These are phyloP conservation scores for Fusarium sarcochroum DNA, from an alignment of 2,329 filamentous ascomycete genomes.

Conservation along the genomic window DNA sequence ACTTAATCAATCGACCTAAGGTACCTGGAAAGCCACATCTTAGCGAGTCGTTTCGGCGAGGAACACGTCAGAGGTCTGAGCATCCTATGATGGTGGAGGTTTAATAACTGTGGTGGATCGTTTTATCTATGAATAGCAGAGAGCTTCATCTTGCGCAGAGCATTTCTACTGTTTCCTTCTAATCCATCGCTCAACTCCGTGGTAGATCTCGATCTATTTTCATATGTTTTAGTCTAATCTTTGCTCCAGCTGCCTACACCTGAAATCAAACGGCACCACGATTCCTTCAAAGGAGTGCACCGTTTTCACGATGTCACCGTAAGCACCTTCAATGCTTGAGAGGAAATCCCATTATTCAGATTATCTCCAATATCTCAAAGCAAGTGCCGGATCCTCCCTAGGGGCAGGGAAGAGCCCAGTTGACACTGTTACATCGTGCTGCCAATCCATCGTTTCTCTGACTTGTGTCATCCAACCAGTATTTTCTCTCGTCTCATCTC, in stretches of 20 bases:
- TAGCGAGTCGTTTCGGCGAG: constrained; percentile 28
- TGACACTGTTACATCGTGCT: constrained; percentile 42
- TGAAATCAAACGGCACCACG: constrained; percentile 24
- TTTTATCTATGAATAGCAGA: constrained; percentile 33
- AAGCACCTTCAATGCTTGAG: neutral
- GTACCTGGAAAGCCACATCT: constrained; percentile 19
- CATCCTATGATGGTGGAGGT: constrained; percentile 12
- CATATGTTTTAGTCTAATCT: constrained; percentile 11
- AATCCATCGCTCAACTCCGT: constrained; percentile 8
- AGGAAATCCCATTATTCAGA: constrained; percentile 8
- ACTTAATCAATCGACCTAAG: constrained; percentile 14
- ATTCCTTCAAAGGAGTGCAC: constrained; percentile 10
- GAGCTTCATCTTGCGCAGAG: constrained; percentile 13
- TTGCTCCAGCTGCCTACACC: constrained; percentile 7
- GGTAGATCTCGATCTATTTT: constrained; percentile 29
- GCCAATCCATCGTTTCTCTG: constrained; percentile 24
- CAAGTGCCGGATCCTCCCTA: constrained; percentile 43
- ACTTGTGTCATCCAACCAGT: constrained; percentile 32
- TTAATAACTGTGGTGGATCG: constrained; percentile 30
- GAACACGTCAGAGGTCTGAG: constrained; percentile 46
- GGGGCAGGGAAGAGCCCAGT: constrained; percentile 38
- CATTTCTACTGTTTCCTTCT: constrained; percentile 17
- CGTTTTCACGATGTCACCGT: constrained; percentile 3
- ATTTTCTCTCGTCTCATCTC: constrained; percentile 40
- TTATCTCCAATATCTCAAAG: constrained; percentile 26